Base-by-base conservation (phyloP, 441 rosid species). In the Theobroma grandiflorum region DNA sequence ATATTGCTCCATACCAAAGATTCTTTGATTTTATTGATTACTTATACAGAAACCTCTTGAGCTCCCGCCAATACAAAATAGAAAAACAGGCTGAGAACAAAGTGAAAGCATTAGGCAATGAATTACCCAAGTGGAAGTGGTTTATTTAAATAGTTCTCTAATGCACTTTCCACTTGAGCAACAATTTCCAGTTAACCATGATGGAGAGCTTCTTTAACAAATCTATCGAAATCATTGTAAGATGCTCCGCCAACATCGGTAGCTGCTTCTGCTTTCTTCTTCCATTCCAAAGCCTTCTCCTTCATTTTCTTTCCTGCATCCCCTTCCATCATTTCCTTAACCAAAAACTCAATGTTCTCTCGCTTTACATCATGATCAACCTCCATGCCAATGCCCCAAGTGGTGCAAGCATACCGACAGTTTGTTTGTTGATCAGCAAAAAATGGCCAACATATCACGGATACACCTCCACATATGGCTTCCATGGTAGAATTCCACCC, bases 371-470 rank as follows among this genome's bases (percentile, higher is more conserved):
- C 85, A 5, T 53, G 62, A 65, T 81, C 74, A 0, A 84, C 79
- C 70, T 87, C 87, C 75, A 83, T 49, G 6, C 82, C 85, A 15
- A 79, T 79, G 3, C 86, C 84, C 87, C 89, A 84, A 10, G 49
- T 75, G 1, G 43, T 74, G 74, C 86, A 79, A 3, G 84, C 79
- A 43, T 72, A 82, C 16, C 81, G 20, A 70, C 85, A 82, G 3
- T 84, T 84, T 0, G 86, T 78, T 16, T 8, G 62, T 38, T 81
- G 80, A 22, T 81, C 76, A 4, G 71, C 83, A 9, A 81, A 81
- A 12, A 81, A 81, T 1, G 81, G 81, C 81, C 81, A 72, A n/a
- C 81, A 79, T 6, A 79, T 72, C 6, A 79, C 52, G 4, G 77
- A 77, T 8, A 45, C 42, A 0, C 65, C 75, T 38, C 20, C 58